Evolutionary conservation across 192 early-diverging fungal species (phyloP).

Genomic region (Coemansia sp.): DNA sequence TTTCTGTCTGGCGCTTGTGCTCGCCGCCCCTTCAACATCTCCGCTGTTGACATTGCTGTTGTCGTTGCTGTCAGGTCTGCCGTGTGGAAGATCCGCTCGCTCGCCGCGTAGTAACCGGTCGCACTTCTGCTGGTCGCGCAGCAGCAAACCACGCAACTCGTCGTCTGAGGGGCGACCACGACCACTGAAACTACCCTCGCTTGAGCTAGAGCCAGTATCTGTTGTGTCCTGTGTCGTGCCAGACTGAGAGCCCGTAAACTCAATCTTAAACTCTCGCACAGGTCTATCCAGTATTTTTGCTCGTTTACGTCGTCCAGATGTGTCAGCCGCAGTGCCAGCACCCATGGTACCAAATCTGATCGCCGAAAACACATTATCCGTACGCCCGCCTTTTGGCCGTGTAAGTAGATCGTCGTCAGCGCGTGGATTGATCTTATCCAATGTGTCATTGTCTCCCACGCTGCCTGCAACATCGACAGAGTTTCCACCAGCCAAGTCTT

Average conservation of each 20-base stretch:
- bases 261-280: slow-evolving; percentile 21
- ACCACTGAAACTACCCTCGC: neutral
- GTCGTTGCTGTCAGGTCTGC: neutral
- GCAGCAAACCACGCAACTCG: neutral
- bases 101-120: neutral
- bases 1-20: slow-evolving; percentile 12
- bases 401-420: slow-evolving; percentile 17
- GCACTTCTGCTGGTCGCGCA: slow-evolving; percentile 6
- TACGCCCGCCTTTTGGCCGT: slow-evolving; percentile 15
- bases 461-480: neutral
- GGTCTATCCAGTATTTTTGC: slow-evolving; percentile 13
- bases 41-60: slow-evolving; percentile 6
- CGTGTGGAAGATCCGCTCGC: neutral
- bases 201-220: neutral
- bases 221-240: neutral
- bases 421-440: slow-evolving; percentile 17
- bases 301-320: slow-evolving; percentile 3
- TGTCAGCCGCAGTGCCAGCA: neutral
- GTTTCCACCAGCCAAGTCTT: neutral
- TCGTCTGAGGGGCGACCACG: neutral
- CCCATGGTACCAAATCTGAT: slow-evolving; percentile 46
- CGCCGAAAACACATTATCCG: slow-evolving; percentile 31
- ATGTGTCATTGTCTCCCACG: slow-evolving; percentile 4
- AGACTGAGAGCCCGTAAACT: slow-evolving; percentile 3
- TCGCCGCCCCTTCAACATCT: slow-evolving; percentile 17